These are phyloP conservation scores for Solanum lignicaule DNA, from an alignment of 257 asterid species.

Conservation along the genomic window DNA sequence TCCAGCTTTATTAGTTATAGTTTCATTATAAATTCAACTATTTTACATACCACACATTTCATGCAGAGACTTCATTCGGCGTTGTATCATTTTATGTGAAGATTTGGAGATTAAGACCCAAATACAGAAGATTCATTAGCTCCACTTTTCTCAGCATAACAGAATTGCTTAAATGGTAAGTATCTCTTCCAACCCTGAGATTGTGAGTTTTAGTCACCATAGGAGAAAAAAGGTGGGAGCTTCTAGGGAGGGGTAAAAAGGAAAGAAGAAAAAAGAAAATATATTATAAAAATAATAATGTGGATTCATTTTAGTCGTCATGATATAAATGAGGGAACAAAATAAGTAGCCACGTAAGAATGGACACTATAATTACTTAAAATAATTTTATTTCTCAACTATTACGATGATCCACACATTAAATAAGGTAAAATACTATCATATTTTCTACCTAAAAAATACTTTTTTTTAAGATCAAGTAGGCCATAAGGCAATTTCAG, in stretches of 20 bases:
- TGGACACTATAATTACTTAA: too few relatives aligned
- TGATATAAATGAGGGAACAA: too few relatives aligned
- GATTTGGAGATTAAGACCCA: background rate
- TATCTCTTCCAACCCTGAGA: background rate
- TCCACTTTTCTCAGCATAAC: background rate
- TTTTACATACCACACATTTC: background rate
- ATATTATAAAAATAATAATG: too few relatives aligned
- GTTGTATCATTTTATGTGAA: background rate
- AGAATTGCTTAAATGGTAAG: too few relatives aligned
- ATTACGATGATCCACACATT: too few relatives aligned
- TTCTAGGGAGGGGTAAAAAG: background rate
- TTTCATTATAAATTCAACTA: background rate
- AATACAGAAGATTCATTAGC: background rate
- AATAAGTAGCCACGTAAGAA: too few relatives aligned
- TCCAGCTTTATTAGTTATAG: background rate
- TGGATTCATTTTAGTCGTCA: too few relatives aligned
- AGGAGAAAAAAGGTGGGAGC: background rate
- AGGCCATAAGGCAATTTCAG: too few relatives aligned
- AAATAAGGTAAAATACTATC: too few relatives aligned
- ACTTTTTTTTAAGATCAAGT: too few relatives aligned
- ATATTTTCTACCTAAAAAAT: too few relatives aligned
- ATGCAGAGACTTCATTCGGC: background rate
- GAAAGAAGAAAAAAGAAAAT: background rate
- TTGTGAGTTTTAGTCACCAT: background rate
- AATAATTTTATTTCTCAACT: too few relatives aligned